A percentile compares a stretch with the other conserved stretches of the same genome.
Conservation (phyloP, 1,284 basidiomycete genomes). For the Hymenochaete sp. region DNA sequence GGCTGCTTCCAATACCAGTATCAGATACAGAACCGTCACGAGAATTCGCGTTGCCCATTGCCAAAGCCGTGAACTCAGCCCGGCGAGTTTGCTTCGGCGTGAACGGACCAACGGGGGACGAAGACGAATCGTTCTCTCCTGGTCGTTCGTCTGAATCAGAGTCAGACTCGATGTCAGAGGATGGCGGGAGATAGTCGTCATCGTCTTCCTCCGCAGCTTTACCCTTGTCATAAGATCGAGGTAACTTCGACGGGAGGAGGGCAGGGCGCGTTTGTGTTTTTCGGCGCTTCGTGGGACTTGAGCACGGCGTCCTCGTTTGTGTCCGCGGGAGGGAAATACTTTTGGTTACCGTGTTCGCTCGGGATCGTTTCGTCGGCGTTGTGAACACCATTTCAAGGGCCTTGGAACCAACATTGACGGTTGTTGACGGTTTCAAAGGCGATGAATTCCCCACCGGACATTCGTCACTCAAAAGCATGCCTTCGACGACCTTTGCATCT, state of each 20-base stretch:
- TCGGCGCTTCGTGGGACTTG: constrained; percentile 2
- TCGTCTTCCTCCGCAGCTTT: constrained; percentile 5
- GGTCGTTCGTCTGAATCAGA: constrained; percentile 3
- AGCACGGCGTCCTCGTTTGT: background rate
- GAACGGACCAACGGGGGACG: constrained; percentile 15
- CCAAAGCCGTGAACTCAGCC: no score
- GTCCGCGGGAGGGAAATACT: background rate
- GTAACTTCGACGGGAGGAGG: background rate
- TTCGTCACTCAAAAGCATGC: background rate
- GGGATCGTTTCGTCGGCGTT: constrained; percentile 9
- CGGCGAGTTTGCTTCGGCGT: no score
- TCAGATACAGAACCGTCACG: no score
- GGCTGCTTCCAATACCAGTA: no score
- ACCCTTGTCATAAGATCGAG: background rate
- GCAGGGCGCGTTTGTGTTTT: background rate
- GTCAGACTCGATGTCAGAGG: constrained; percentile 13
- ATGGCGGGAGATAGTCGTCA: constrained; percentile 10
- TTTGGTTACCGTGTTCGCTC: background rate
- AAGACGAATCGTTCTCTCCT: no score
- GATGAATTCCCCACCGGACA: background rate
- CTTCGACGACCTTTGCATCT: constrained; percentile 9
- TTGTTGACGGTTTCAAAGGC: background rate
- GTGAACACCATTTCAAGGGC: no score
- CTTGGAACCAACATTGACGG: background rate
- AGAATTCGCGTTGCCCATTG: no score